A percentile compares a stretch with the other conserved stretches of the same genome.
These are phyloP conservation scores for Cryptosporidium canis DNA, from an alignment of 169 alveolate species.

Conservation along the genomic window DNA sequence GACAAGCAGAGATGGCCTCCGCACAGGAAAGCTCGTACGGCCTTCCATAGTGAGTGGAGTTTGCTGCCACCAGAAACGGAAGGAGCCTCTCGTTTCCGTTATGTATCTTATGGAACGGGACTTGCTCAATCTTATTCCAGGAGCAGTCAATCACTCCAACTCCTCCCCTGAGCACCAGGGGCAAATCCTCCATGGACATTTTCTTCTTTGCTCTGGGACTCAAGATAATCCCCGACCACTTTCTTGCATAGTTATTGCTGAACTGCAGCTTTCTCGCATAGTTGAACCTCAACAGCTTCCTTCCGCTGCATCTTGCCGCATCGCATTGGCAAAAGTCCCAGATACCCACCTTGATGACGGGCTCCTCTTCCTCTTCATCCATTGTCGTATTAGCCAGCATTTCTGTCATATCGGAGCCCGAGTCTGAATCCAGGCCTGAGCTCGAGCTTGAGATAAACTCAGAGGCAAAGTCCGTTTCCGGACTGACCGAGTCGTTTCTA, in stretches of 20 bases:
- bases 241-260: constrained; percentile 48
- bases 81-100: constrained; percentile 82
- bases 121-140: constrained; percentile 90
- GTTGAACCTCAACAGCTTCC: constrained; percentile 87
- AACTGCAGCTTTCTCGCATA: constrained; percentile 36
- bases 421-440: not conserved
- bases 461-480: not conserved
- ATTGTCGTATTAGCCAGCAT: not conserved
- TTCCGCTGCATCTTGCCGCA: constrained; percentile 93
- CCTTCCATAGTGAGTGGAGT: constrained; percentile 94
- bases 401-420: not conserved
- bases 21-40: constrained; percentile 93
- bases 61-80: constrained; percentile 93
- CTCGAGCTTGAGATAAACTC: not conserved
- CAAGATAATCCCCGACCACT: constrained; percentile 89
- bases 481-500: not conserved
- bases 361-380: not conserved
- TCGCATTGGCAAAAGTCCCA: constrained; percentile 96
- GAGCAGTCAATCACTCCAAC: constrained; percentile 95
- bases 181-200: constrained; percentile 87
- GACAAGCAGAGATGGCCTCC: constrained; percentile 95
- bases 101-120: constrained; percentile 80
- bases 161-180: constrained; percentile 85
- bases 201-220: constrained; percentile 88
- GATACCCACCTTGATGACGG: constrained; percentile 84